These are phyloP conservation scores for Leptographium radiaticola DNA, from an alignment of 2,329 filamentous ascomycete species.

Conservation along the genomic window DNA sequence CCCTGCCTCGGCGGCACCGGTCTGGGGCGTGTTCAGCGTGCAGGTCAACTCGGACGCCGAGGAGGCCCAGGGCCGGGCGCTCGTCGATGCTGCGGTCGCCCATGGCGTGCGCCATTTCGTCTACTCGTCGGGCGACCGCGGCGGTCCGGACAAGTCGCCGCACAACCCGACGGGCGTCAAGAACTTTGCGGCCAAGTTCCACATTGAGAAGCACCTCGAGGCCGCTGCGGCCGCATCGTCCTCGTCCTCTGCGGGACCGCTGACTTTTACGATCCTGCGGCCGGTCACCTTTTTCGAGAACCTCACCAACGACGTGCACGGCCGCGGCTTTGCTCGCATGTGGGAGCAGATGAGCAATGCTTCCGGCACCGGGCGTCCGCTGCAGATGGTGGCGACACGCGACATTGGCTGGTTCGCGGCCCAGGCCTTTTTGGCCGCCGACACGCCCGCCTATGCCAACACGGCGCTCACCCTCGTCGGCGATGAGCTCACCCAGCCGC, in stretches of 20 bases:
- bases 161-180: constrained; percentile 15
- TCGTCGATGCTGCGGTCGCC: constrained; percentile 21
- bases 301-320: constrained; percentile 18
- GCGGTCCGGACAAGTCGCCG: constrained; percentile 17
- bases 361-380: constrained; percentile 12
- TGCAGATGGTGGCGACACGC: constrained; percentile 23
- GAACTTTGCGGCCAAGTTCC: constrained; percentile 32
- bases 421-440: constrained; percentile 21
- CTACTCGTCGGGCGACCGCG: constrained; percentile 18
- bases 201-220: constrained; percentile 46
- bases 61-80: constrained; percentile 20
- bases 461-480: constrained; percentile 21
- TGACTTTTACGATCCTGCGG: constrained; percentile 24
- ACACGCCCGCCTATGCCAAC: constrained; percentile 13
- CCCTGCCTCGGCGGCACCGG: constrained; percentile 13
- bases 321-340: constrained; percentile 18
- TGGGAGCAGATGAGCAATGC: constrained; percentile 15
- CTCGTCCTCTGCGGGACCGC: constrained; percentile 12
- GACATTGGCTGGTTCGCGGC: constrained; percentile 30
- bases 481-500: constrained; percentile 22
- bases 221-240: constrained; percentile 18
- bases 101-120: constrained; percentile 20
- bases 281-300: constrained; percentile 29
- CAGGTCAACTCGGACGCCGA: constrained; percentile 31
- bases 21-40: constrained; percentile 45